phyloP scores from a whole-genome alignment of 495 filamentous ascomycete genomes.

The Aspergillus baeticus region DNA sequence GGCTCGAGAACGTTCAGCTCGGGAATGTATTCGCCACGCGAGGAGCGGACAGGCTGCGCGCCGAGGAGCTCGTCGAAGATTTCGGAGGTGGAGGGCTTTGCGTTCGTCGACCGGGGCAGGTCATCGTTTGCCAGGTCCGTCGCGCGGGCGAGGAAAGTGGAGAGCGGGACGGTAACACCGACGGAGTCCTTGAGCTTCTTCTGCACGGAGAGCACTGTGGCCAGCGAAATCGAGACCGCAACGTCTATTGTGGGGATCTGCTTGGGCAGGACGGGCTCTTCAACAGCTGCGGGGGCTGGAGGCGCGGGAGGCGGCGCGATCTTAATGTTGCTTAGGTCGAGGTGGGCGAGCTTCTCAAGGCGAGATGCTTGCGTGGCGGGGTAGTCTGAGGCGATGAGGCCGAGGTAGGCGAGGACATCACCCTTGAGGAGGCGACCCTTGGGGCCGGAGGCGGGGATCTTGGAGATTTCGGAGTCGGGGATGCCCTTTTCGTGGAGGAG shows the following conservation, averaged over 20 bases:
- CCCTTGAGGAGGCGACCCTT: slow-evolving; percentile 91
- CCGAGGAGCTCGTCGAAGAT: slow-evolving; percentile 89
- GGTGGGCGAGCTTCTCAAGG: slow-evolving; percentile 71
- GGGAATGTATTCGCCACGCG: slow-evolving; percentile 65
- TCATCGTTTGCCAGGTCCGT: slow-evolving; percentile 81
- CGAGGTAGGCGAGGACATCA: slow-evolving; percentile 89
- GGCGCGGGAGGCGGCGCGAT: slow-evolving; percentile 59
- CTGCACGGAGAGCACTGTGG: slow-evolving; percentile 74
- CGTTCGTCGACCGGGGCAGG: slow-evolving; percentile 62
- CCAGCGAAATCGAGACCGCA: slow-evolving; percentile 72
- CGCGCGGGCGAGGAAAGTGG: slow-evolving; percentile 82
- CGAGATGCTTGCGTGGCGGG: slow-evolving; percentile 65
- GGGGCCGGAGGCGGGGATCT: slow-evolving; percentile 85
- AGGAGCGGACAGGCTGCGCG: slow-evolving; percentile 53
- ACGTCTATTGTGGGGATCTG: slow-evolving; percentile 36
- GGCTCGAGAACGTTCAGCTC: slow-evolving; percentile 64
- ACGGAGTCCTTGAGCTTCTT: slow-evolving; percentile 71
- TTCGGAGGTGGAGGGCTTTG: slow-evolving; percentile 69
- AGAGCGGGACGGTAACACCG: slow-evolving; percentile 77
- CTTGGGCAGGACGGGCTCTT: slow-evolving; percentile 38
- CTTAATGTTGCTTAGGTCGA: slow-evolving; percentile 96
- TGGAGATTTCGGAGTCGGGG: slow-evolving; percentile 64
- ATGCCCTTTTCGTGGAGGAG: slow-evolving; percentile 77
- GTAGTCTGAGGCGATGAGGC: slow-evolving; percentile 66
- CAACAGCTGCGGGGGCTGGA: slow-evolving; percentile 34